Evolutionary conservation across 1,284 basidiomycete genomes (phyloP), one percentile per base, ranked within the genome.

Genomic region (Ustilago vetiveriae): DNA sequence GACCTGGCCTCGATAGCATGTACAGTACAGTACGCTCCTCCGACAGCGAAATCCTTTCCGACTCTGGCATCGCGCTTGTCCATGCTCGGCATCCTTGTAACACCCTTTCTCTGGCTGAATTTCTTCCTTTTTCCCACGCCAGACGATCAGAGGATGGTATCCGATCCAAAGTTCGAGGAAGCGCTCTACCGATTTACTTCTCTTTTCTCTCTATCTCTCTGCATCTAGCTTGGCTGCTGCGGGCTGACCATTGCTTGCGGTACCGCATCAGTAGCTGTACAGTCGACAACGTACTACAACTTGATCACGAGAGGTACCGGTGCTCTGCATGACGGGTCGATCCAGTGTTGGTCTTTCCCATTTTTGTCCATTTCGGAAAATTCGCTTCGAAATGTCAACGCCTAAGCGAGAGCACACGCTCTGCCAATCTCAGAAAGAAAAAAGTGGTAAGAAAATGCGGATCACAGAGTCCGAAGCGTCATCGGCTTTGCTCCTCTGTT

Each of bases 341-440:
- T n/a, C n/a, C n/a, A n/a, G n/a, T n/a, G n/a, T n/a, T n/a, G n/a
- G n/a, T n/a, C n/a, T n/a, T n/a, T n/a, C n/a, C n/a, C n/a, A n/a
- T n/a, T n/a, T n/a, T n/a, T n/a, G n/a, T n/a, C n/a, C n/a, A n/a
- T n/a, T n/a, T n/a, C n/a, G n/a, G n/a, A n/a, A n/a, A n/a, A 16
- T 40, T 48, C 46, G 46, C 46, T 48, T 48, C 26, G 11, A 38
- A 26, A 30, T 48, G 36, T 48, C 36, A 39, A 37, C 9, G 26
- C 36, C n/a, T 48, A 48, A 48, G 46, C 46, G 46, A 49, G 29
- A 30, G 37, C 46, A 49, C 37, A 38, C 27, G 37, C 46, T 40
- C 46, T n/a, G n/a, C n/a, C n/a, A n/a, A n/a, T n/a, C n/a, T n/a
- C n/a, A n/a, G n/a, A n/a, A n/a, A n/a, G n/a, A n/a, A n/a, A n/a